These are phyloP conservation scores for Flaveria sonorensis DNA, from an alignment of 129 eudicot genomes.

Conservation along the genomic window DNA sequence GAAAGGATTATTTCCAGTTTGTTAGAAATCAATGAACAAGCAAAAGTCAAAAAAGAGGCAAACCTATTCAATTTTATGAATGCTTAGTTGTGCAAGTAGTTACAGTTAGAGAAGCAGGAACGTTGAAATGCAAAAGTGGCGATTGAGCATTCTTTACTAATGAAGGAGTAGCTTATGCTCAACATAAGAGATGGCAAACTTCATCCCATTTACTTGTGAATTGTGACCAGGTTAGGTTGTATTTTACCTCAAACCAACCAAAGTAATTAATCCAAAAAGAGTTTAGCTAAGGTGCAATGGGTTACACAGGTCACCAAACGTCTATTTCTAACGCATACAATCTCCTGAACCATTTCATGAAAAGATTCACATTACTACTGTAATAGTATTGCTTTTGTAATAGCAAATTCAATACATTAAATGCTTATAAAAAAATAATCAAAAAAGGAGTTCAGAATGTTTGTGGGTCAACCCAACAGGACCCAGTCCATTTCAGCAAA, in stretches of 20 bases:
- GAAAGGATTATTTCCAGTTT: neutral
- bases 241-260: neutral
- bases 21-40: neutral
- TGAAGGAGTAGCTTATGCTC: neutral
- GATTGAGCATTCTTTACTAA: neutral
- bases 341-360: neutral
- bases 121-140: neutral
- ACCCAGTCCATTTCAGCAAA: too few species aligned
- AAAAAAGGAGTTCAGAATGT: too few species aligned
- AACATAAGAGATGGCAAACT: neutral
- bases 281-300: neutral
- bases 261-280: too few species aligned
- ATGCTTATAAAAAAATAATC: too few species aligned
- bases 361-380: too few species aligned
- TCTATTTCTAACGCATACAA: neutral
- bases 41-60: neutral
- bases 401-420: too few species aligned
- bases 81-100: neutral
- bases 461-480: too few species aligned
- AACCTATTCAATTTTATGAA: neutral
- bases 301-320: neutral
- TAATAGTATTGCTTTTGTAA: too few species aligned
- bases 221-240: neutral
- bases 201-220: neutral
- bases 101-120: neutral